A percentile compares a stretch with the other conserved stretches of the same genome.
These are phyloP conservation scores for Umbellularia californica DNA, from an alignment of 164 flowering plant genomes.

Conservation along the genomic window DNA sequence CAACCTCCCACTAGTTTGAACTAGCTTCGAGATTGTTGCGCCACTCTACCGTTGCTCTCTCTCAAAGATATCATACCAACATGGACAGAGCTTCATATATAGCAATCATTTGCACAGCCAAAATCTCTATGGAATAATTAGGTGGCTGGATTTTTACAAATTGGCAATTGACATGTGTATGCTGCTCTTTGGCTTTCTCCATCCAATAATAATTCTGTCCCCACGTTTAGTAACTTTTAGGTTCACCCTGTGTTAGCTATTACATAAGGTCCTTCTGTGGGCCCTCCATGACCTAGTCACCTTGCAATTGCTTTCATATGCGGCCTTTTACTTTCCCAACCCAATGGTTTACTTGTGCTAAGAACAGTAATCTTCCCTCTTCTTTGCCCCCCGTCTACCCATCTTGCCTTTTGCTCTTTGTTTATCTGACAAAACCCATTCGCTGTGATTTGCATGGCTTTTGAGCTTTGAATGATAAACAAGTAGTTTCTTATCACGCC, in stretches of 20 bases:
- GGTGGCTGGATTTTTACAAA: neutral
- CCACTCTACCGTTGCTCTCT: neutral
- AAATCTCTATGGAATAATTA: neutral
- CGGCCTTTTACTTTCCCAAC: neutral
- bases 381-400: neutral
- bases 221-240: neutral
- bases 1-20: slow-evolving; percentile 97
- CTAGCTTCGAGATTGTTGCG: slow-evolving; percentile 87
- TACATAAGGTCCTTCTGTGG: neutral
- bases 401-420: slow-evolving; percentile 1
- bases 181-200: neutral
- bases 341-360: neutral
- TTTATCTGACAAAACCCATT: slow-evolving; percentile 5
- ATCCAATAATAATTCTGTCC: neutral
- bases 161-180: no score
- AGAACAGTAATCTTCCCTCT: neutral
- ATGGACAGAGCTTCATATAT: neutral
- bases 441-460: neutral
- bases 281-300: neutral
- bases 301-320: neutral
- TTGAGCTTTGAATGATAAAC: neutral
- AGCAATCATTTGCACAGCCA: neutral
- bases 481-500: neutral
- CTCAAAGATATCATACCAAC: neutral
- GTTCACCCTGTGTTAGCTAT: neutral